phyloP scores from a whole-genome alignment of 768 basidiomycete genomes.

The Amanita muscaria region DNA sequence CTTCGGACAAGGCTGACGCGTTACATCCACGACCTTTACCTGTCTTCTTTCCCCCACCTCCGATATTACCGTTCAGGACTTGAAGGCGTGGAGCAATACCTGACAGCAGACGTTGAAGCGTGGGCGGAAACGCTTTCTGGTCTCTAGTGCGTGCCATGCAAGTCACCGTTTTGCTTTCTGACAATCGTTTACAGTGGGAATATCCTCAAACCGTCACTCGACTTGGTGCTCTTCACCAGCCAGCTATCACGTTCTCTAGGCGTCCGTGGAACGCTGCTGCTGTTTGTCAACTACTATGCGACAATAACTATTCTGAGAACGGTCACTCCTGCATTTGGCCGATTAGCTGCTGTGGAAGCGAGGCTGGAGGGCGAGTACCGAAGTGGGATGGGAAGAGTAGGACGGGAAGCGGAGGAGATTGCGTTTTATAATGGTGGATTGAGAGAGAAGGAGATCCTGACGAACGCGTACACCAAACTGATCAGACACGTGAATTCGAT shows the following conservation, averaged over 20 bases:
- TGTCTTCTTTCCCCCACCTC: slow-evolving; percentile 62
- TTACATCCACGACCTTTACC: slow-evolving; percentile 88
- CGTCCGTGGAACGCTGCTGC: slow-evolving; percentile 67
- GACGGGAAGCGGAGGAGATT: slow-evolving; percentile 86
- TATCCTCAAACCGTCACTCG: slow-evolving; percentile 84
- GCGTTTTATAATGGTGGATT: slow-evolving; percentile 92
- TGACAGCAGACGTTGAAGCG: slow-evolving; percentile 85
- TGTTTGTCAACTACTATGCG: slow-evolving; percentile 80
- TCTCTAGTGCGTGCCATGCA: slow-evolving; percentile 64
- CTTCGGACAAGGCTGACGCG: slow-evolving; percentile 82
- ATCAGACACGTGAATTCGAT: slow-evolving; percentile 89
- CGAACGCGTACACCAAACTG: slow-evolving; percentile 64
- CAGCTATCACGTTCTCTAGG: slow-evolving; percentile 86
- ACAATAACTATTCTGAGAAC: slow-evolving; percentile 76
- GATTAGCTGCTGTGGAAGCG: slow-evolving; percentile 81
- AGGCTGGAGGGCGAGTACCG: slow-evolving; percentile 88
- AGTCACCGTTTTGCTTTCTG: background rate
- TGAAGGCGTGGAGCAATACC: slow-evolving; percentile 83
- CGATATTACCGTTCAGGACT: slow-evolving; percentile 59
- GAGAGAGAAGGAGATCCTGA: slow-evolving; percentile 76
- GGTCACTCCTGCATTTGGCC: slow-evolving; percentile 89
- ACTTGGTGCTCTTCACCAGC: slow-evolving; percentile 85
- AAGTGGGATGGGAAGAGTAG: slow-evolving; percentile 76
- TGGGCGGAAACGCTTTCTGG: slow-evolving; percentile 83
- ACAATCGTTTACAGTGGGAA: slow-evolving; percentile 56